Evolutionary conservation across 306 rosid species (phyloP).

Genomic region (Vigna unguiculata): DNA sequence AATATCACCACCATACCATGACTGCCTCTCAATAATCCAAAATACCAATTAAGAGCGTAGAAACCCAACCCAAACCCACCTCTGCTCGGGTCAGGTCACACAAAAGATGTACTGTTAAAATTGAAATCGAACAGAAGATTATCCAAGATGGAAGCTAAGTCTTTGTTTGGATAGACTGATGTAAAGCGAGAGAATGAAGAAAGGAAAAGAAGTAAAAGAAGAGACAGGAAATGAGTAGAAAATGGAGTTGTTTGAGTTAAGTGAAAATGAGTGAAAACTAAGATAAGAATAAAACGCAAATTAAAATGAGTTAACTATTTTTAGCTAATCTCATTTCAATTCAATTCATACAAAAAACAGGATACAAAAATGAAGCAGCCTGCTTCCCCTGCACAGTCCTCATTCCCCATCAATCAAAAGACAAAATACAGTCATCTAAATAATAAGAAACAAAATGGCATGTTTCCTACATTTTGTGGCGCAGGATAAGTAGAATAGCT

Average conservation of each 20-base stretch:
- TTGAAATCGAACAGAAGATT: not conserved
- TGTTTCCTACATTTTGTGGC: not conserved
- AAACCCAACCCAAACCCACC: not conserved
- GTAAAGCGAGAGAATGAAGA: too few species aligned
- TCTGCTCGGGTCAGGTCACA: not conserved
- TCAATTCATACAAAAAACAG: not conserved
- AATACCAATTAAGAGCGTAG: not conserved
- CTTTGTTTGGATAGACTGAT: too few species aligned
- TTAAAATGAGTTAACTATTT: too few species aligned
- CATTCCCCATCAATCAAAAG: constrained; percentile 16
- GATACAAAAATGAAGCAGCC: not conserved
- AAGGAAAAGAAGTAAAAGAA: too few species aligned
- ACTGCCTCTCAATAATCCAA: constrained; percentile 33
- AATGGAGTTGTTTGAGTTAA: too few species aligned
- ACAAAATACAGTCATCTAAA: constrained; percentile 2
- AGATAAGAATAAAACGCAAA: not conserved
- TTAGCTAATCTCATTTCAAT: not conserved
- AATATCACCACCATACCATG: not conserved
- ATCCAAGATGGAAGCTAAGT: not conserved
- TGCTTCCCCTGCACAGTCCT: too few species aligned
- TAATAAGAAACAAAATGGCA: not conserved
- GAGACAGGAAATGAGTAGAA: too few species aligned
- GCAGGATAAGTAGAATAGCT: not conserved
- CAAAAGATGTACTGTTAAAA: not conserved
- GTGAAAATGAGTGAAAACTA: too few species aligned